Base-by-base conservation (phyloP, 116 monocot species). In the Cymodocea nodosa region DNA sequence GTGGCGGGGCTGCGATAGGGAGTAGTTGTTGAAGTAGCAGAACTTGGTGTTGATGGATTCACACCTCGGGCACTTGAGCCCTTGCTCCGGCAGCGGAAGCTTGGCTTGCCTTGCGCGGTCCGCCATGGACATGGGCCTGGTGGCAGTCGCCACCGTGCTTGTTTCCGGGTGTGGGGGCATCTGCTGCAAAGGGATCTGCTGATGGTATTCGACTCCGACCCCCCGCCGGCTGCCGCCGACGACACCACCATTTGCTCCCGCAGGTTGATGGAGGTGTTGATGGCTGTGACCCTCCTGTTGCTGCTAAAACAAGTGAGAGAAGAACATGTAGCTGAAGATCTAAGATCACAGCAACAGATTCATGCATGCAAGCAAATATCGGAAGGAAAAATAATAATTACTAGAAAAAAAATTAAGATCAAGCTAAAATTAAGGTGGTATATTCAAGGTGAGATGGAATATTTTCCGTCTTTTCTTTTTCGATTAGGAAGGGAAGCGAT, bases 1-100 rank as follows among this genome's bases (percentile, higher is more conserved):
- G 79, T 85, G 82, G 17, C 85, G 85, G 0, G 85, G 85, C 82
- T 85, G 85, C 18, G 82, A 74, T 44, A 85, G 82, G 60, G 82
- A 82, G 76, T 86, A 86, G 74, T 86, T 86, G 72, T 86, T 86
- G 83, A 77, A 86, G 82, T 86, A 86, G 74, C 86, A 86, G 63
- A 86, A 86, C 60, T 86, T 86, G 57, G 86, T 86, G 77, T 85
- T 85, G 62, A 71, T 76, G 35, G 85, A 85, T 15, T 85, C 82
- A 71, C 85, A 85, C 15, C 85, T 79, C 17, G 87, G 81, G 56
- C 87, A 84, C 67, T 81, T 83, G 51, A 84, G 76, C 14, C 74
- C 59, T 4, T 72, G 74, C 51, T 84, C 87, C 15, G 87, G 87
- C 34, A 70, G 83, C 9, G 84, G 81, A 16, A 87, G 52, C 76